Evolutionary conservation across 2,329 filamentous ascomycete genomes (phyloP), one percentile per base, ranked within the genome.

Genomic region (Zymoseptoria pseudotritici): DNA sequence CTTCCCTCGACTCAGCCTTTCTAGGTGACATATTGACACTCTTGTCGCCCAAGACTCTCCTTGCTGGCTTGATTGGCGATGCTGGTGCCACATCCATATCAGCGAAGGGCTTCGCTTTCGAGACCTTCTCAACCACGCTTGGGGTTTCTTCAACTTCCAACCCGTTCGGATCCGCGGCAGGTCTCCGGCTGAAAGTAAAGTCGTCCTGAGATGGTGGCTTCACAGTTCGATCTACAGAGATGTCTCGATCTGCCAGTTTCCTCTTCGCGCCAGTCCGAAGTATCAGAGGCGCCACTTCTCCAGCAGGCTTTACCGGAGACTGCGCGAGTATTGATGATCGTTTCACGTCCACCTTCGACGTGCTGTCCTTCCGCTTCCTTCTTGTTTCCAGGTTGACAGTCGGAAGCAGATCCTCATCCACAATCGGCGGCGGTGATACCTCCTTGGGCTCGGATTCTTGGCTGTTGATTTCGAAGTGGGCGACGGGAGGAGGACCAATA

Each of bases 401-500:
- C 4, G 78, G 74, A 21, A 73, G 65, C n/a, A 74, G 71, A 19
- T 74, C 71, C 7, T 69, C 69, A 3, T 72, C 68, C 17, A 73
- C 65, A 2, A 63, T 65, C 36, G 68, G 51, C 19, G 63, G 53
- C 21, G 61, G 61, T 22, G 56, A 66, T 3, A 50, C 53, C 49
- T 57, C 50, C 20, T 22, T 22, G 11, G 46, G 26, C 22, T 19
- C n/a, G n/a, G 24, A 10, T n/a, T 51, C 53, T 2, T 51, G 70
- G 46, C 75, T 75, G 62, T 77, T 75, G 26, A 74, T 75, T 24
- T 81, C 78, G 60, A 83, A 82, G 59, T 79, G 79, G 6, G 78
- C 79, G 9, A 82, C 72, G 1, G 82, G 81, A 26, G 81, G 81
- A 1, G 81, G 79, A 8, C 87, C 87, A 52, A 91, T 79, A 59